phyloP scores from a whole-genome alignment of 2,329 filamentous ascomycete species.

The Setomelanomma holmii region DNA sequence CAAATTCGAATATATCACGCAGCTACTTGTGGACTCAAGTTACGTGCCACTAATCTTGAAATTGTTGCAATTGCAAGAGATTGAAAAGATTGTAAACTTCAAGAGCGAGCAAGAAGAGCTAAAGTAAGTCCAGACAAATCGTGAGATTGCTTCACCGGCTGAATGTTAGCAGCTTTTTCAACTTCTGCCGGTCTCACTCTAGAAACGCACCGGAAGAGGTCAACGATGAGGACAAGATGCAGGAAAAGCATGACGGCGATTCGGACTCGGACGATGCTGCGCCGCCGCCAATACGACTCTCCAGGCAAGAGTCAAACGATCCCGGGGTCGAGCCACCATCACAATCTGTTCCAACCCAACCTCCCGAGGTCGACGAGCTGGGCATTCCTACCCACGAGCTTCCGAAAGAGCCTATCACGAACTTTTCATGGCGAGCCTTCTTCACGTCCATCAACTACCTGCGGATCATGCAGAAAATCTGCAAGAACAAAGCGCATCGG shows the following conservation, averaged over 20 bases:
- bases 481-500: conserved; percentile 92
- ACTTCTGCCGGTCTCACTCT: conserved; percentile 80
- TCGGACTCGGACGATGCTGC: conserved; percentile 70
- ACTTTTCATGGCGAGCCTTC: conserved; percentile 93
- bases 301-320: conserved; percentile 46
- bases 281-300: conserved; percentile 78
- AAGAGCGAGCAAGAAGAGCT: conserved; percentile 82
- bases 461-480: conserved; percentile 96
- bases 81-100: conserved; percentile 87
- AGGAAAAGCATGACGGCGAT: conserved; percentile 29
- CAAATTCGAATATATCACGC: conserved; percentile 95
- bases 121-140: no score
- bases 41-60: conserved; percentile 93
- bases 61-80: conserved; percentile 91
- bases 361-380: conserved; percentile 78
- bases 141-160: no score
- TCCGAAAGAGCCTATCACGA: conserved; percentile 79
- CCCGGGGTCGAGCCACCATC: conserved; percentile 34
- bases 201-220: conserved; percentile 59
- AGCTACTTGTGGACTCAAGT: conserved; percentile 91
- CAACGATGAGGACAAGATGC: conserved; percentile 17
- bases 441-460: conserved; percentile 95
- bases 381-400: conserved; percentile 78
- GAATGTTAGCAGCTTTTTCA: conserved; percentile 96
- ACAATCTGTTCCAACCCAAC: conserved; percentile 35